Evolutionary conservation across 352 stramenopile genomes (phyloP), one percentile per base, ranked within the genome.

Genomic region (Pelagophyceae sp.): DNA sequence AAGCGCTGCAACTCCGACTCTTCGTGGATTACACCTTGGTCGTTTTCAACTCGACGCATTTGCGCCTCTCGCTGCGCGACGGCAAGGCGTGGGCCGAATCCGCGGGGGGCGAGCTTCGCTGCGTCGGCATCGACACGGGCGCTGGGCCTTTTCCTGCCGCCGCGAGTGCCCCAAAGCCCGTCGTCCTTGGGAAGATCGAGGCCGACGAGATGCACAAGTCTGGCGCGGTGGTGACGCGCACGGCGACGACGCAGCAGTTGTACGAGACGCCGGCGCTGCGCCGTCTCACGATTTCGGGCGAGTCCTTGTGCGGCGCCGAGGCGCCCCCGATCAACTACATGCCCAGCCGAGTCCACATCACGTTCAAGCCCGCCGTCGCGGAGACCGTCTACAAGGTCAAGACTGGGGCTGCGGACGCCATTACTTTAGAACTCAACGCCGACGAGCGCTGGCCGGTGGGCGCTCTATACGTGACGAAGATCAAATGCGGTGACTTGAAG

Each of bases 11-110:
- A 1, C 60, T 80, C 6, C 71, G 2, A 1, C 27, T 76, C 11
- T 71, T 71, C 20, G 25, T 72, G n/a, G 77, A 80, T 38, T 80
- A 80, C 58, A 45, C 63, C 25, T 19, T 79, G 1, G 35, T 72
- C 5, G 77, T 80, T n/a, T 60, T 72, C 29, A 76, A 78, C 64
- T 15, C 65, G n/a, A 78, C 71, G 32, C 54, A 80, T 40, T 2
- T 35, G 11, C 11, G 3, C 1, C 11, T 74, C 6, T 5, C 11
- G 33, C 29, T 74, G 1, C 33, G 31, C 11, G 67, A 74, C n/a
- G 67, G 37, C 23, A 74, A 74, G 38, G 35, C 33, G 33, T 74
- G 67, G 67, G 67, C 60, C 11, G 27, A 23, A 11, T 23, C 11
- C 5, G 65, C 65, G 19, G 29, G 65, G 65, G 33, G 65, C 35